These are phyloP conservation scores for Ascochyta pisi DNA, from an alignment of 2,329 filamentous ascomycete species.

Conservation along the genomic window DNA sequence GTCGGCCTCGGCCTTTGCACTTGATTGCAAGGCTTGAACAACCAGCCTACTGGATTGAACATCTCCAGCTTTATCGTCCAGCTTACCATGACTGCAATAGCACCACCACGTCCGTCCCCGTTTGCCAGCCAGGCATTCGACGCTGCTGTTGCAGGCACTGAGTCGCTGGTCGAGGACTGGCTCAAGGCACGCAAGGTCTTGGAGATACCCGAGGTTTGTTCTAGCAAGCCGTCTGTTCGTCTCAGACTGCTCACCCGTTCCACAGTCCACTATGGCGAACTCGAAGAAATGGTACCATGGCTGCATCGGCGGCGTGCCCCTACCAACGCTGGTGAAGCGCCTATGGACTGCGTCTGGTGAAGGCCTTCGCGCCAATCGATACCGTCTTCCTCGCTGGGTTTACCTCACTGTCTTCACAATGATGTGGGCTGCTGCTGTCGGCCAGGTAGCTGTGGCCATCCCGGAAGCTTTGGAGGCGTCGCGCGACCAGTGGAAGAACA, in stretches of 20 bases:
- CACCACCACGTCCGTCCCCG: not conserved
- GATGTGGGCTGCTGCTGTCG: not conserved
- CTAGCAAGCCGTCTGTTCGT: too few relatives aligned
- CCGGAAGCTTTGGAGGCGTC: slow-evolving; percentile 6
- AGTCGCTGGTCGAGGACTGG: slow-evolving; percentile 11
- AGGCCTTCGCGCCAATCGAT: slow-evolving; percentile 13
- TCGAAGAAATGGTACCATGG: slow-evolving; percentile 7
- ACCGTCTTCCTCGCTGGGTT: slow-evolving; percentile 5
- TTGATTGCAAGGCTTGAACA: not conserved
- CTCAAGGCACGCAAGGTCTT: not conserved
- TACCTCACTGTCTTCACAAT: slow-evolving; percentile 2
- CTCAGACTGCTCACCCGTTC: not conserved
- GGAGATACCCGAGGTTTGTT: not conserved
- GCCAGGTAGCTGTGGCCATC: not conserved
- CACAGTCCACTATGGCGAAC: not conserved
- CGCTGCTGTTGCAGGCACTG: not conserved
- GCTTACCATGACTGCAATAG: not conserved
- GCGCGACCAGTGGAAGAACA: not conserved
- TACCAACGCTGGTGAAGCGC: not conserved
- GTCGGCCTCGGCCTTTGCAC: not conserved
- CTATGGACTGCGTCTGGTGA: slow-evolving; percentile 1
- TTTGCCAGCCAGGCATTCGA: slow-evolving; percentile 6
- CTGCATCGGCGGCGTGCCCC: slow-evolving; percentile 9
- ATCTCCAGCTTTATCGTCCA: not conserved
- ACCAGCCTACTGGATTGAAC: not conserved